Evolutionary conservation across 306 rosid species (phyloP), one percentile per base, ranked within the genome.

Genomic region (Crotalaria pallida): DNA sequence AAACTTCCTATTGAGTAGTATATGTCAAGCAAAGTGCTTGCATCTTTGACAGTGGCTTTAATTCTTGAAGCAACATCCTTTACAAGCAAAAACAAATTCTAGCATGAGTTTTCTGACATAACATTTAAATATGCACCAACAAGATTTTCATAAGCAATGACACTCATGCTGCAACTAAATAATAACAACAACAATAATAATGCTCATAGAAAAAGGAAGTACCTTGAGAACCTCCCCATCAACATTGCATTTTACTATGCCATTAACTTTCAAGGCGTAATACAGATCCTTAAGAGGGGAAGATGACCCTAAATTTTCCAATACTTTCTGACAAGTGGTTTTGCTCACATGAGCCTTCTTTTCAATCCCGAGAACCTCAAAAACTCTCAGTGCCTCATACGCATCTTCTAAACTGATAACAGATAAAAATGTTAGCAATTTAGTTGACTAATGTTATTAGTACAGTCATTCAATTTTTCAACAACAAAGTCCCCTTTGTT

Each of bases 1-100:
- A 95, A 82, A 75, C 90, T 77, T 80, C 91, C 91, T 0, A 91
- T 50, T 55, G 97, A 89, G 77, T 87, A 82, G 78, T 91, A 91
- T 62, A 85, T 75, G 44, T 91, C 96, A 10, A 75, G 87, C 92
- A 95, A 81, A 8, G 84, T 81, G 64, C 83, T 85, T 22, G 93
- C 96, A 71, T 88, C 87, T 55, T 72, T 78, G 60, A 86, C 80
- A 27, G 57, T 60, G 77, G 89, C 76, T 76, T 84, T 79, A 74
- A 95, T 86, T 47, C 80, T 82, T 34, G 84, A 78, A 49, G 88
- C 79, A 75, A 89, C 19, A 72, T 79, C 83, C 99, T 91, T 80
- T 17, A 84, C 75, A 83, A 64, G 36, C 41, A 63, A 63, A 43
- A 61, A 40, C n/a, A 75, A 77, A 65, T 43, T 23, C 29, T 62